Conservation (phyloP, 75 land plant genomes). For the Pseudotsuga menziesii region DNA sequence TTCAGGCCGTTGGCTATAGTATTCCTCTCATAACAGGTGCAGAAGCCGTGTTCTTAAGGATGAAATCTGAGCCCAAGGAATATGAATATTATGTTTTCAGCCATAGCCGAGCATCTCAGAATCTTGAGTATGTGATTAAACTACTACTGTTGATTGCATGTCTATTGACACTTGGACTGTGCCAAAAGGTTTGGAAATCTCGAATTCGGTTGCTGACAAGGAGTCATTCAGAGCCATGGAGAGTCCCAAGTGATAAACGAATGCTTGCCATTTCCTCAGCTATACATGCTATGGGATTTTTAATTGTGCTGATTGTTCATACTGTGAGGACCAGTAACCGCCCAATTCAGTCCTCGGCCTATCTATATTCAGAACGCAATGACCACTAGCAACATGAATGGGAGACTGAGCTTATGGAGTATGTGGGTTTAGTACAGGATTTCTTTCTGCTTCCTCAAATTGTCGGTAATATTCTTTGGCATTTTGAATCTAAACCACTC, state of each 20-base stretch:
- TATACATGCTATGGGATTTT: conserved; percentile 50
- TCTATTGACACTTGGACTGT: conserved; percentile 50
- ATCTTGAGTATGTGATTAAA: conserved; percentile 37
- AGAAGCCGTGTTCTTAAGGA: conserved; percentile 47
- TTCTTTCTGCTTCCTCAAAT: conserved; percentile 73
- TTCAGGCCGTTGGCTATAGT: too few relatives aligned
- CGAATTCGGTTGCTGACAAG: conserved; percentile 46
- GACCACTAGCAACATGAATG: conserved; percentile 12
- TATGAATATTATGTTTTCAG: conserved; percentile 5
- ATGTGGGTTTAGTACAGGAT: conserved; percentile 69
- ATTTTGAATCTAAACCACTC: conserved; percentile 44
- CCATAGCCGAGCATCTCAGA: conserved; percentile 20
- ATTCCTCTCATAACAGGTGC: conserved; percentile 68
- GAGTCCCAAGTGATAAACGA: conserved; percentile 53
- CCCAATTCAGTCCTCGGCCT: neutral
- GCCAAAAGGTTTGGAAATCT: conserved; percentile 65
- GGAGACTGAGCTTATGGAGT: conserved; percentile 13
- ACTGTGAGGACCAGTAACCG: conserved; percentile 11
- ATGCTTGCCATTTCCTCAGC: too few relatives aligned
- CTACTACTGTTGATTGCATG: conserved; percentile 49
- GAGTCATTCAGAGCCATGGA: conserved; percentile 39
- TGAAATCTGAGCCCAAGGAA: conserved; percentile 13
- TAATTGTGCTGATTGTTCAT: conserved; percentile 38
- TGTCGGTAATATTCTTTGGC: conserved; percentile 53
- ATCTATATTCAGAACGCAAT: conserved; percentile 16